phyloP scores from a whole-genome alignment of 129 eudicot genomes.

The Arctium minus region DNA sequence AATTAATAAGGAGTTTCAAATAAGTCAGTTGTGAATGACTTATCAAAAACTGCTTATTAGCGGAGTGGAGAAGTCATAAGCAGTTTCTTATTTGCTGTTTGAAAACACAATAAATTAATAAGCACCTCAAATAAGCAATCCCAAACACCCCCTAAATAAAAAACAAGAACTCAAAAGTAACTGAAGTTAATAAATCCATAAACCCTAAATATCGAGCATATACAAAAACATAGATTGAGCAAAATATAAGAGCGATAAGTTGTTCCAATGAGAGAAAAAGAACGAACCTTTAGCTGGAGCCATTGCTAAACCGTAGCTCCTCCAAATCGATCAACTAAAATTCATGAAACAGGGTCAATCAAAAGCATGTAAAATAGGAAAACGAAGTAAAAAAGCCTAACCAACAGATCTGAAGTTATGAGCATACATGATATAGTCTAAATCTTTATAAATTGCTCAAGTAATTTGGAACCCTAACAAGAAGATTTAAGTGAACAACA shows the following conservation, averaged over 20 bases:
- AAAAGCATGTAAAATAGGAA: background rate
- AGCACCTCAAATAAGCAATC: too few species aligned
- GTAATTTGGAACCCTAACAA: background rate
- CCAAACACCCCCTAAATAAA: too few species aligned
- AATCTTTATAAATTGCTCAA: background rate
- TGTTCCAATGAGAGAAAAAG: background rate
- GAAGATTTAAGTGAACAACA: background rate
- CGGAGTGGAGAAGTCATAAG: too few species aligned
- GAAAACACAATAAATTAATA: too few species aligned
- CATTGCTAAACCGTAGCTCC: constrained; percentile 4
- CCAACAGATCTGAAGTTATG: background rate
- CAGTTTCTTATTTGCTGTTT: too few species aligned
- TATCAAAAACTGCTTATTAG: too few species aligned
- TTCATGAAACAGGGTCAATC: background rate
- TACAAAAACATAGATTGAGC: background rate
- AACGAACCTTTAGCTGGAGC: constrained; percentile 24
- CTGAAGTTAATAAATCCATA: background rate
- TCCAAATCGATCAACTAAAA: constrained; percentile 11
- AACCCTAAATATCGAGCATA: background rate
- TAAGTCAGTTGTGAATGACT: too few species aligned
- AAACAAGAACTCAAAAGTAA: background rate
- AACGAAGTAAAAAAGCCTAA: background rate
- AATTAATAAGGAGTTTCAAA: too few species aligned
- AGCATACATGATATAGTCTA: background rate
- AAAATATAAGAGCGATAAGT: background rate